phyloP scores from a whole-genome alignment of 164 flowering plant species.

The Umbellularia californica region DNA sequence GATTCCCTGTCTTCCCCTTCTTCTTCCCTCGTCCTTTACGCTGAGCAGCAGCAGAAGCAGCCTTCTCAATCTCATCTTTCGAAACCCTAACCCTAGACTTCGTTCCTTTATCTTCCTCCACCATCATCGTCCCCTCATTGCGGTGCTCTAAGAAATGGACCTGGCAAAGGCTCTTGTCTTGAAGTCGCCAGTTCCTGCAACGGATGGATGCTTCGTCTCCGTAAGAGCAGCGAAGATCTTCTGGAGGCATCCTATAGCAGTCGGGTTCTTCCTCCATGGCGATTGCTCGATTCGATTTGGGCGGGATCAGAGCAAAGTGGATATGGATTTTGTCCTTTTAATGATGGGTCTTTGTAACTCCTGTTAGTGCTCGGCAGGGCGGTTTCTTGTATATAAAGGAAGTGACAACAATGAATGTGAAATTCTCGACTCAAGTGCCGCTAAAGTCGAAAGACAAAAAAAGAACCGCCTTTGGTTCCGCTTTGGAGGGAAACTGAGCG shows the following conservation, averaged over 20 bases:
- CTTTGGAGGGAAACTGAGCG: too few relatives aligned
- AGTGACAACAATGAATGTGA: too few relatives aligned
- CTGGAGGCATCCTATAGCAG: neutral
- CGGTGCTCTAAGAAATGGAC: neutral
- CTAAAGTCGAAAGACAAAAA: too few relatives aligned
- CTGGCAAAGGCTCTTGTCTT: neutral
- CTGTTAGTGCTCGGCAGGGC: too few relatives aligned
- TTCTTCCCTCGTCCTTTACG: neutral
- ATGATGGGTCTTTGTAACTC: too few relatives aligned
- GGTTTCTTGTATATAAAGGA: too few relatives aligned
- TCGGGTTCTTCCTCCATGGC: neutral
- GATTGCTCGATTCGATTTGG: neutral
- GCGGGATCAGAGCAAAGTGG: too few relatives aligned
- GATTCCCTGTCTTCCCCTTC: neutral
- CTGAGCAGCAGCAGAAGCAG: neutral
- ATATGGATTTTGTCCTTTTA: too few relatives aligned
- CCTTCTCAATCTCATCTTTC: neutral
- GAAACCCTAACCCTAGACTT: conserved; percentile 2
- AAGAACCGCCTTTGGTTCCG: too few relatives aligned
- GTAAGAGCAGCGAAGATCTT: neutral
- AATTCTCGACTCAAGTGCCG: too few relatives aligned
- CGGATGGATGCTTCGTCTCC: neutral
- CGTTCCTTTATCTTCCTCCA: neutral
- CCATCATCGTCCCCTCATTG: neutral
- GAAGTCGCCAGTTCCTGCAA: neutral